Conservation (phyloP, 106 monocot species). For the Acorus calamus region DNA sequence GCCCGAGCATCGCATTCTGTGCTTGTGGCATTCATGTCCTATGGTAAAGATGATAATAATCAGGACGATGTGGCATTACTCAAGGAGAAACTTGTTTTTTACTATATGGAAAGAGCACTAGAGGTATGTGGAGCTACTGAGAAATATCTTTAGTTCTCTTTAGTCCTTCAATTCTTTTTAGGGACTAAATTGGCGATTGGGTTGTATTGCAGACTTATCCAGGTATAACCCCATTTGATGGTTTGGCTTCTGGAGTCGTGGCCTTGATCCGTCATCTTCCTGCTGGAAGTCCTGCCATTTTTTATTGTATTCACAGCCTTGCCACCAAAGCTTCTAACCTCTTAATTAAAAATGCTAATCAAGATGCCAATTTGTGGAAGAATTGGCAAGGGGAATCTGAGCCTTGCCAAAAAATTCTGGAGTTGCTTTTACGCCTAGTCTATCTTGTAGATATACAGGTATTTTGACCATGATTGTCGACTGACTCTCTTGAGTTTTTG, state of each 20-base stretch:
- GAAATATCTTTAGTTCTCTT: neutral
- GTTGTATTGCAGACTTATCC: slow-evolving; percentile 55
- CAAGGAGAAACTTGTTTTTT: slow-evolving; percentile 80
- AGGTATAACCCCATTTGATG: slow-evolving; percentile 72
- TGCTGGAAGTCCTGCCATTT: slow-evolving; percentile 82
- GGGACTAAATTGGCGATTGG: neutral
- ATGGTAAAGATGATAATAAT: slow-evolving; percentile 46
- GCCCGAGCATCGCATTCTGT: slow-evolving; percentile 87
- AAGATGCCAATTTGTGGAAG: slow-evolving; percentile 54
- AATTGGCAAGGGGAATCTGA: slow-evolving; percentile 66
- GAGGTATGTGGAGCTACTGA: slow-evolving; percentile 34
- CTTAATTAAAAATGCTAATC: slow-evolving; percentile 19
- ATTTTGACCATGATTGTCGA: neutral
- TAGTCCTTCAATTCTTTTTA: neutral
- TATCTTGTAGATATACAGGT: slow-evolving; percentile 98
- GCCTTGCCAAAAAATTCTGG: slow-evolving; percentile 66
- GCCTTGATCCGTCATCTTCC: slow-evolving; percentile 81
- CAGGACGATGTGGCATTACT: slow-evolving; percentile 34
- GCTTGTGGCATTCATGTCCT: slow-evolving; percentile 73
- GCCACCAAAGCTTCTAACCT: slow-evolving; percentile 45
- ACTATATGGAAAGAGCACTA: slow-evolving; percentile 75
- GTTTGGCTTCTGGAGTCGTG: slow-evolving; percentile 80
- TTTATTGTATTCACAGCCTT: slow-evolving; percentile 69
- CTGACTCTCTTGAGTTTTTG: neutral
- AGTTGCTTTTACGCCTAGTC: slow-evolving; percentile 69